Evolutionary conservation across 331 rosid species (phyloP).

Genomic region (Malus hybrid): DNA sequence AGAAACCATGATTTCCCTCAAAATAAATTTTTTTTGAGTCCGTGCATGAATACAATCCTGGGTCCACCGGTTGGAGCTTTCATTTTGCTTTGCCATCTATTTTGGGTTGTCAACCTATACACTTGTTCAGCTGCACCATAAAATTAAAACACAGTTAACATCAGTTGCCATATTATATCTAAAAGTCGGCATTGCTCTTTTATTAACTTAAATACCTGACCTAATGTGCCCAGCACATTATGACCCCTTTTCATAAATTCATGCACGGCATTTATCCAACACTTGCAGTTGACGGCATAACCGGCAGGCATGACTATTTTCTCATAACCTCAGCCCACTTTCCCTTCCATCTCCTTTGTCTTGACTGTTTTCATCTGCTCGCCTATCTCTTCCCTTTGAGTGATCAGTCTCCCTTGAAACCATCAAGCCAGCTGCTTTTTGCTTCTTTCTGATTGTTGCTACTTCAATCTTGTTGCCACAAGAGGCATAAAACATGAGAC

Average conservation of each 20-base stretch:
- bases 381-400: not conserved
- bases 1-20: not conserved
- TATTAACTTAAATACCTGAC: not conserved
- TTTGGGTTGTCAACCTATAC: not conserved
- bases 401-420: not conserved
- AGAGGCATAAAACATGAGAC: not conserved
- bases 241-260: not conserved
- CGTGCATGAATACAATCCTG: not conserved
- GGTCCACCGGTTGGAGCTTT: not conserved
- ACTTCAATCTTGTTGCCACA: not conserved
- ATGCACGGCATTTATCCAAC: not conserved
- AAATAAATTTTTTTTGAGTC: no score
- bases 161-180: not conserved
- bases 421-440: not conserved
- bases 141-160: not conserved
- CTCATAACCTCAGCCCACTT: not conserved
- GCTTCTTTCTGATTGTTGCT: not conserved
- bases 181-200: not conserved
- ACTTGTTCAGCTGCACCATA: not conserved
- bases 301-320: not conserved
- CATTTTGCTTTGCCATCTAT: not conserved
- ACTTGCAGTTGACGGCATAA: not conserved
- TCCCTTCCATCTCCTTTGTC: constrained; percentile 3
- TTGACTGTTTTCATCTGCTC: not conserved
- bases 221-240: not conserved